Evolutionary conservation across 257 asterid genomes (phyloP), one percentile per base, ranked within the genome.

Genomic region (Marsdenia floribunda): DNA sequence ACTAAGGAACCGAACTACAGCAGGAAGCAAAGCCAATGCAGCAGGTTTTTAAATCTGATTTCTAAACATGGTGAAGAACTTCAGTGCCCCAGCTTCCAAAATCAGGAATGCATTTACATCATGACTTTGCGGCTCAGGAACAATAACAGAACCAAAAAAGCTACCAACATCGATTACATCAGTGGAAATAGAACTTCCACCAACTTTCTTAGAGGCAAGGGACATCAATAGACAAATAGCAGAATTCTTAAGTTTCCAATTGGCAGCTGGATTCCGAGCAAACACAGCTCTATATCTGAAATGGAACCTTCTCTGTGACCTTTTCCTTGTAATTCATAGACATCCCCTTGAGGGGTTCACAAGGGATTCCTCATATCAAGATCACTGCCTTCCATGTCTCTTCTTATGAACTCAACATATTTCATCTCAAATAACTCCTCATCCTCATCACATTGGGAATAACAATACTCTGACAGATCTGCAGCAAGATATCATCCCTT

Each of bases 311-410:
- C 81, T 86, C 88, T 0, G 89, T 86, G 57, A 95, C 98, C 81
- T 82, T 91, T 54, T 83, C 96, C 86, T 92, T 91, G 81, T 88
- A 92, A 78, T 87, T 85, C 77, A 68, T 65, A 64, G 94, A 96
- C 80, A 95, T 90, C 54, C 99, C 99, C 89, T 92, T 95, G 2
- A 92, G 93, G 76, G 91, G 99, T 80, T 95, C 99, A 81, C 98
- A 95, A 40, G 97, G 94, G 78, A 93, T 91, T 89, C 86, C 99
- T 88, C 85, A 98, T 95, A 85, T 91, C 99, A 33, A 89, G 86
- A 83, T 95, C 97, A 80, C 99, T 92, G 78, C 97, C 96, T 86
- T 92, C 96, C 98, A 95, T 90, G 80, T 95, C 99, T 86, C 98
- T 89, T 74, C 96, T 83, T 47, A 92, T 90, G 86, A 90, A 95